Percentiles rank a stretch among this genome's conserved stretches.
phyloP scores from a whole-genome alignment of 2,329 filamentous ascomycete species.

The Curvularia hawaiiensis region DNA sequence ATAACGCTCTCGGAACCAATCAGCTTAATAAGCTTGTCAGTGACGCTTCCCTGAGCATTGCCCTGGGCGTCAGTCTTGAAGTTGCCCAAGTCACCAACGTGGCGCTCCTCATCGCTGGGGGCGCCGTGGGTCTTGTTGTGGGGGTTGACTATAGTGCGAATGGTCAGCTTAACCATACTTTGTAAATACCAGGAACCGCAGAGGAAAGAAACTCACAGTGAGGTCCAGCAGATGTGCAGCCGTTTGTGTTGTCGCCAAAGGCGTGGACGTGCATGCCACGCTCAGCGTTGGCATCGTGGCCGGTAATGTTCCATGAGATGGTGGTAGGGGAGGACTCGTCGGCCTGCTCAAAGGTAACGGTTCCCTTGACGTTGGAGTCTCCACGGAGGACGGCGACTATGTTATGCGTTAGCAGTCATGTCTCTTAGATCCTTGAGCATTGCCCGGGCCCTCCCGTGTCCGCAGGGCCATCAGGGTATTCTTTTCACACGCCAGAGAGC shows the following conservation, averaged over 20 bases:
- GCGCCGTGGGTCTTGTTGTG: conserved; percentile 90
- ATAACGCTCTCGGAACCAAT: conserved; percentile 95
- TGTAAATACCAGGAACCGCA: neutral
- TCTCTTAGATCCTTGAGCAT: neutral
- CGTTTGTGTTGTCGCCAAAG: conserved; percentile 99
- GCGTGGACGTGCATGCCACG: conserved; percentile 99
- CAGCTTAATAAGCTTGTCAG: conserved; percentile 88
- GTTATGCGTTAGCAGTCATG: conserved; percentile 7
- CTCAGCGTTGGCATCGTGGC: conserved; percentile 93
- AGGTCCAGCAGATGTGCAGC: conserved; percentile 96
- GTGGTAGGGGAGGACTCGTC: conserved; percentile 81
- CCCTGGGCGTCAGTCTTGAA: conserved; percentile 93
- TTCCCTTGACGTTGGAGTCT: conserved; percentile 94
- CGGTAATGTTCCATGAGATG: conserved; percentile 89
- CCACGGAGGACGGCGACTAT: conserved; percentile 95
- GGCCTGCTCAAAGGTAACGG: conserved; percentile 92
- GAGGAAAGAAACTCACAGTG: conserved; percentile 72
- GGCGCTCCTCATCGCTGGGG: conserved; percentile 79
- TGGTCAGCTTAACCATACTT: conserved; percentile 10
- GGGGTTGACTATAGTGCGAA: conserved; percentile 78
- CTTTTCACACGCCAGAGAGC: conserved; percentile 4
- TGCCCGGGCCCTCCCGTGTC: neutral
- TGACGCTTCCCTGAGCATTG: conserved; percentile 79
- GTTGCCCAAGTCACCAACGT: conserved; percentile 98
- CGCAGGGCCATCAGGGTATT: conserved; percentile 37